A percentile compares a stretch with the other conserved stretches of the same genome.
phyloP scores from a whole-genome alignment of 306 rosid species.

The Vicia faba region DNA sequence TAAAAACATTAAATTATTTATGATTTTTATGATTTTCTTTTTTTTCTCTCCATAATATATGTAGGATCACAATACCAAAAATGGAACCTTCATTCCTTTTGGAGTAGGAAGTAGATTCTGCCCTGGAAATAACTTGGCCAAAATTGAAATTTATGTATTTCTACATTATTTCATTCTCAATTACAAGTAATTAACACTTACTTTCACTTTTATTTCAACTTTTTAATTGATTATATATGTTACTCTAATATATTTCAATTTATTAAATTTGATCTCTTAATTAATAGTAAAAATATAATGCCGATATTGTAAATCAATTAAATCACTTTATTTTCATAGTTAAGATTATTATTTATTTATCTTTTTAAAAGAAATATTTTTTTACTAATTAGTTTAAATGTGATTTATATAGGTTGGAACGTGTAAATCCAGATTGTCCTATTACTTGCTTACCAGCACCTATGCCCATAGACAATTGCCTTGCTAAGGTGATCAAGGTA shows the following conservation, averaged over 20 bases:
- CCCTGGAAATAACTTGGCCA: neutral
- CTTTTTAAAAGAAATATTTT: neutral
- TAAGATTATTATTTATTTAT: too few relatives aligned
- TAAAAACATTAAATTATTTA: neutral
- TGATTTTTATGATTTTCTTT: neutral
- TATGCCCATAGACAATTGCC: neutral
- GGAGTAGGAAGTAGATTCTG: neutral
- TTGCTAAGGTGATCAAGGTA: slow-evolving; percentile 2
- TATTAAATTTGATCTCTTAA: too few relatives aligned
- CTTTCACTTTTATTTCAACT: too few relatives aligned
- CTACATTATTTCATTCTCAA: slow-evolving; percentile 16
- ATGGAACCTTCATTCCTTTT: slow-evolving; percentile 16
- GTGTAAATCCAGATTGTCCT: slow-evolving; percentile 2
- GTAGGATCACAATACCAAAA: neutral
- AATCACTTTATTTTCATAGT: too few relatives aligned
- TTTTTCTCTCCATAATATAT: neutral
- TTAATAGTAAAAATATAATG: too few relatives aligned
- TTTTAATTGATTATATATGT: too few relatives aligned
- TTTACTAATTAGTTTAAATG: neutral
- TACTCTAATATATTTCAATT: too few relatives aligned
- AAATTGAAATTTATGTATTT: slow-evolving; percentile 1
- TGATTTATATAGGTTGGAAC: slow-evolving; percentile 13
- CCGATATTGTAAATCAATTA: too few relatives aligned
- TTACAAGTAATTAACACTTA: neutral
- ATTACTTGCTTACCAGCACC: neutral